Conservation (phyloP, 305 asterid species). For the Caryopteris hybrid region DNA sequence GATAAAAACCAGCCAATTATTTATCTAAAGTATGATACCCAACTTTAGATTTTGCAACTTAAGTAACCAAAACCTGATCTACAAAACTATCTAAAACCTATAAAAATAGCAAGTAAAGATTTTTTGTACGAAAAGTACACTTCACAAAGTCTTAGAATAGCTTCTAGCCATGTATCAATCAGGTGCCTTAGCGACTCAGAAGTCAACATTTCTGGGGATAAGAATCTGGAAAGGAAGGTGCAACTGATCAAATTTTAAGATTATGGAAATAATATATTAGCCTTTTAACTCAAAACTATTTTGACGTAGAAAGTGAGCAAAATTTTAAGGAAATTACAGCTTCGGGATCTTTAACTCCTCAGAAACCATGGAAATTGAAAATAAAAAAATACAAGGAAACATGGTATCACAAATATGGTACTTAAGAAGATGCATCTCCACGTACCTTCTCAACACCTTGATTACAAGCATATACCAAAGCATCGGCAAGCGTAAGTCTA, state of each 20-base stretch:
- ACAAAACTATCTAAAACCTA: too few relatives aligned
- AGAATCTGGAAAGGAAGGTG: neutral
- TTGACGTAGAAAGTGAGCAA: neutral
- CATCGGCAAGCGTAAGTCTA: constrained; percentile 96
- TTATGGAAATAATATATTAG: neutral
- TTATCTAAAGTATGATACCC: neutral
- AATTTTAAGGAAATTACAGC: neutral
- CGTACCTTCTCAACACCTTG: constrained; percentile 96
- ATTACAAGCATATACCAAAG: constrained; percentile 91
- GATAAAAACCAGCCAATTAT: neutral
- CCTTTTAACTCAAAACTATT: neutral
- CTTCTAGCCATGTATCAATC: neutral
- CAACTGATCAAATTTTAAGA: neutral
- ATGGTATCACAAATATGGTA: neutral
- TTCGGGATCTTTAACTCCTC: neutral
- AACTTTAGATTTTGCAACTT: neutral
- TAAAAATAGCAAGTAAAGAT: too few relatives aligned
- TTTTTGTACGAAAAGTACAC: too few relatives aligned
- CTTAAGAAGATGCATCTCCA: neutral
- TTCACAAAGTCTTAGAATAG: neutral
- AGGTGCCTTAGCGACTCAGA: neutral
- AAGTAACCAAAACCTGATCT: neutral
- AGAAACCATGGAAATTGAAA: neutral
- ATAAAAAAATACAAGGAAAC: neutral
- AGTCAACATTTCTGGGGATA: neutral